Evolutionary conservation across 495 filamentous ascomycete genomes (phyloP), one percentile per base, ranked within the genome.

Genomic region (Penicillium pancosmium): DNA sequence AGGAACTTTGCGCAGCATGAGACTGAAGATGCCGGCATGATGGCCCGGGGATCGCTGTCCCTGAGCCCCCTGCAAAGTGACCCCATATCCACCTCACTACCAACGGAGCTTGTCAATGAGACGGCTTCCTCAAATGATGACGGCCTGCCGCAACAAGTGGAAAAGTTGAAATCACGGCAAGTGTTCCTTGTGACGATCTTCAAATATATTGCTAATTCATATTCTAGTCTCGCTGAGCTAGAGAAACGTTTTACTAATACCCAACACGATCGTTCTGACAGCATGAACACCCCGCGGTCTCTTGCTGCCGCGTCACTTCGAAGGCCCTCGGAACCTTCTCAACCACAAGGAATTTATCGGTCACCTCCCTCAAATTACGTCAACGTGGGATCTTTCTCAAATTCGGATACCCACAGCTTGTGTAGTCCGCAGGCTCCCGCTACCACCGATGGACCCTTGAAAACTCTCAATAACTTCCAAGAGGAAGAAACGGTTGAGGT

Each of bases 391-490:
- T 44, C 41, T 10, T 16, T 44, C 16, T 44, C 19, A 2, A 55
- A 46, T 33, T 23, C 38, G 4, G 52, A 55, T 16, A 47, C 38
- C 3, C 52, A 43, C 3, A 47, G 40, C 12, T 16, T 55, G 6
- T 38, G 36, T 7, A 43, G 52, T n/a, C 25, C 52, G 13, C 52
- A 55, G 18, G 52, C n/a, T 25, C 36, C 52, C 1, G 40, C 19
- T 11, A 55, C n/a, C 18, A 55, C 52, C 25, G 52, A 55, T 6
- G 52, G 52, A 1, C 52, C 52, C 2, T 40, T 55, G 35, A 55
- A 47, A 55, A 46, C 52, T 23, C 38, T 55, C 7, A 55, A 55
- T 36, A 44, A 33, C 40, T 38, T 55, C 27, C 52, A 55, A 31
- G 19, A 19, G 13, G 52, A 55, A 11, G 40, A 55, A 31, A 35